These are phyloP conservation scores for Osmanthus fragrans DNA, from an alignment of 257 asterid species.

Conservation along the genomic window DNA sequence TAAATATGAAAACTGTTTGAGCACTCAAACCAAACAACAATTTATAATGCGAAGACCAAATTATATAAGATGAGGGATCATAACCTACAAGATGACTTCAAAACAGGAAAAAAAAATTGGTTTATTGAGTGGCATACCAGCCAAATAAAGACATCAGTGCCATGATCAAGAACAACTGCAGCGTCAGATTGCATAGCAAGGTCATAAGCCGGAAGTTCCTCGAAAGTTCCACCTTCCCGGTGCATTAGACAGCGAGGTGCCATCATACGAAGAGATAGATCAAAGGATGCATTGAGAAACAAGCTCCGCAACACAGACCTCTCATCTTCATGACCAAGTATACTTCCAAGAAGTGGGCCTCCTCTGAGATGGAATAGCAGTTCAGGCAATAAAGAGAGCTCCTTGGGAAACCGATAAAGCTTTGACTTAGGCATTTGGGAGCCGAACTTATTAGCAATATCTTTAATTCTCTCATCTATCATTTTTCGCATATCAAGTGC, in stretches of 20 bases:
- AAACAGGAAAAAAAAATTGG: neutral
- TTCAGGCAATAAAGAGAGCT: conserved; percentile 76
- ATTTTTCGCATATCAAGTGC: conserved; percentile 73
- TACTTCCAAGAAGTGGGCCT: conserved; percentile 90
- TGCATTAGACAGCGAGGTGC: conserved; percentile 99
- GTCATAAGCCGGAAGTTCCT: conserved; percentile 94
- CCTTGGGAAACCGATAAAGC: conserved; percentile 81
- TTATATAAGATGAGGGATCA: neutral
- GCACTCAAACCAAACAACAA: neutral
- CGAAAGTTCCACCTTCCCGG: conserved; percentile 96
- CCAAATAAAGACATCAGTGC: conserved; percentile 99
- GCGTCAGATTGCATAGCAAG: conserved; percentile 99
- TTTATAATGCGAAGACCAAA: neutral
- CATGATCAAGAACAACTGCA: conserved; percentile 98
- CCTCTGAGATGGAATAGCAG: conserved; percentile 83
- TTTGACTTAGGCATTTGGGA: conserved; percentile 81
- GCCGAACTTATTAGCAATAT: conserved; percentile 74
- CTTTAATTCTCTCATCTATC: conserved; percentile 88
- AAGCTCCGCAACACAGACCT: conserved; percentile 79
- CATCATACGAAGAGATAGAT: conserved; percentile 91
- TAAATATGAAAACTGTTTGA: neutral
- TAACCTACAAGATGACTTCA: neutral
- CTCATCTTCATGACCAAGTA: conserved; percentile 91
- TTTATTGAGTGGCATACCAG: conserved; percentile 52
- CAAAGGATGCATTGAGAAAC: conserved; percentile 88